Conservation (phyloP, 2,329 filamentous ascomycete genomes). For the Cryphonectria japonica region DNA sequence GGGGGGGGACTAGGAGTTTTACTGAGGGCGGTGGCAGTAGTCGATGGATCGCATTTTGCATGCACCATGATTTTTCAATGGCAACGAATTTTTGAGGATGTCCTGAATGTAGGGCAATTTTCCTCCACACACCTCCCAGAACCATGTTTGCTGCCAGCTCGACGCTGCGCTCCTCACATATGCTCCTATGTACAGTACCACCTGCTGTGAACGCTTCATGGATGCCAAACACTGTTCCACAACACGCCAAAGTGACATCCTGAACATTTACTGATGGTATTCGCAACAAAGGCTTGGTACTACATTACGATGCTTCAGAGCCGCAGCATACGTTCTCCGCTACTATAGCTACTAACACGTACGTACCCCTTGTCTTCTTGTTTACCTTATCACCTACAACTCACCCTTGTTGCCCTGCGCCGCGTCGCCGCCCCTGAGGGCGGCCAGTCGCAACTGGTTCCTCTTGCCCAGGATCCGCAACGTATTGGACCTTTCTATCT, state of each 20-base stretch:
- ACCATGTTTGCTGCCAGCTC: not conserved
- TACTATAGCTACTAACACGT: not conserved
- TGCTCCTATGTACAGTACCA: not conserved
- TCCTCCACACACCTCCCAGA: not conserved
- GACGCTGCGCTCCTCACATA: not conserved
- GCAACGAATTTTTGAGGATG: not conserved
- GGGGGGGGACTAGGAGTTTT: constrained; percentile 7
- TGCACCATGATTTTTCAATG: not conserved
- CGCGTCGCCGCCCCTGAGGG: constrained; percentile 45
- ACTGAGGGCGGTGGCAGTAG: not conserved
- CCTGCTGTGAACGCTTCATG: not conserved
- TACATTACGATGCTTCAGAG: not conserved
- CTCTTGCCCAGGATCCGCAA: constrained; percentile 68
- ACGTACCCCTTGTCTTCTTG: not conserved
- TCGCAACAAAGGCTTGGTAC: not conserved
- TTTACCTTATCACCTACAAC: not conserved
- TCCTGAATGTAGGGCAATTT: not conserved
- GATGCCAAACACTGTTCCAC: not conserved
- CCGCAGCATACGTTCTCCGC: not conserved
- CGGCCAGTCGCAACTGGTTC: constrained; percentile 65
- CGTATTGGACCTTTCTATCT: constrained; percentile 68
- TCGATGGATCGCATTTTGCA: not conserved
- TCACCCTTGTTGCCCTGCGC: constrained; percentile 32
- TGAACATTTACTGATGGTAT: not conserved
- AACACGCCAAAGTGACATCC: not conserved